Conservation (phyloP, 345 rosid genomes). For the Gossypium sturtianum region DNA sequence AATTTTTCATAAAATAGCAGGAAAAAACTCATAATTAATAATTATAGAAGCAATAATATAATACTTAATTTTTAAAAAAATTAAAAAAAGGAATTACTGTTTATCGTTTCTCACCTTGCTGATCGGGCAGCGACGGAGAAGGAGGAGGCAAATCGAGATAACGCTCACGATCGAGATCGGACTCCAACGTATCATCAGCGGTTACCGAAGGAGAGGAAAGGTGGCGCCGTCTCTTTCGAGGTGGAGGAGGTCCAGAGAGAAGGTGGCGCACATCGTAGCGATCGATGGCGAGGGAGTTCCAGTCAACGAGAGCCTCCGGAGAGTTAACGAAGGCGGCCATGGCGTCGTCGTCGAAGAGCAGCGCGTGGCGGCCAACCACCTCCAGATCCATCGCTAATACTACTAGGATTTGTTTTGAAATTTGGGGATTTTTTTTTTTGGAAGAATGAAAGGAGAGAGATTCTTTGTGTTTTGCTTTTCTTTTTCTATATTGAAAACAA, state of each 20-base stretch:
- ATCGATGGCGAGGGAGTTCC: slow-evolving; percentile 88
- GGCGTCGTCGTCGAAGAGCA: slow-evolving; percentile 86
- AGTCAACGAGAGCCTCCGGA: slow-evolving; percentile 73
- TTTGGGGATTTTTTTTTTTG: background rate
- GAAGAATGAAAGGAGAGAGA: background rate
- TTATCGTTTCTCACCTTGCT: slow-evolving; percentile 37
- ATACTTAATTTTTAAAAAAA: background rate
- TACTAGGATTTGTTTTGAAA: background rate
- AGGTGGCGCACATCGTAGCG: slow-evolving; percentile 98
- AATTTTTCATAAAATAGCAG: background rate
- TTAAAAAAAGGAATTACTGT: background rate
- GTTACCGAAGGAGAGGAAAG: slow-evolving; percentile 17
- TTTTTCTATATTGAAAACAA: no score
- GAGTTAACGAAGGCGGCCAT: slow-evolving; percentile 82
- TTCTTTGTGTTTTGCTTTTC: background rate
- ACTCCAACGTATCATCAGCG: slow-evolving; percentile 36
- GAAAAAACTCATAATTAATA: background rate
- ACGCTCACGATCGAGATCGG: slow-evolving; percentile 75
- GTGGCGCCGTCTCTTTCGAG: slow-evolving; percentile 48
- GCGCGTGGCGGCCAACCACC: slow-evolving; percentile 86
- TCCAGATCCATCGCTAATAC: slow-evolving; percentile 55
- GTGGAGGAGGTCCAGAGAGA: slow-evolving; percentile 76
- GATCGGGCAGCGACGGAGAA: slow-evolving; percentile 31
- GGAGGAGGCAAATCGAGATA: slow-evolving; percentile 53
- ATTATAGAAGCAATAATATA: background rate